phyloP scores from a whole-genome alignment of 495 filamentous ascomycete genomes.

The Pyronema omphalodes region DNA sequence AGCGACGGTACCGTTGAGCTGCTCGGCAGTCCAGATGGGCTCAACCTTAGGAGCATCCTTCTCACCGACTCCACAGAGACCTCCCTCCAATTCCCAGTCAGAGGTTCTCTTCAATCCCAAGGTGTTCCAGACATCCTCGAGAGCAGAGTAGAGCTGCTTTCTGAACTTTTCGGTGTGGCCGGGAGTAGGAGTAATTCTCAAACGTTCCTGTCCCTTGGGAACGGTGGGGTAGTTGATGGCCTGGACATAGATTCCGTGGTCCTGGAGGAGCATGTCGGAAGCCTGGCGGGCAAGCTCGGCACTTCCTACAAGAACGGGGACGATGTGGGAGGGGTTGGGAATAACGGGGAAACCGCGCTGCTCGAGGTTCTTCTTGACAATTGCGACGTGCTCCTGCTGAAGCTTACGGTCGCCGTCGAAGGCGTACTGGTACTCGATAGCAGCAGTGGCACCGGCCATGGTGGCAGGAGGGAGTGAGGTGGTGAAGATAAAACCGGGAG shows the following conservation, averaged over 20 bases:
- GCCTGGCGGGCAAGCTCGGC: conserved; percentile 85
- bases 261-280: conserved; percentile 68
- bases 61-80: conserved; percentile 82
- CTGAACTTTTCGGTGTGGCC: conserved; percentile 70
- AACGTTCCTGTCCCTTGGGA: conserved; percentile 82
- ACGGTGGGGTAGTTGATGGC: conserved; percentile 99
- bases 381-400: conserved; percentile 88
- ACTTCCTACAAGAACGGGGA: conserved; percentile 83
- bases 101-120: conserved; percentile 78
- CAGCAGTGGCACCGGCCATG: conserved; percentile 83
- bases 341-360: conserved; percentile 87
- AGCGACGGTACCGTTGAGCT: conserved; percentile 34
- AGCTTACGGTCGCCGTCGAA: conserved; percentile 68
- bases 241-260: conserved; percentile 90
- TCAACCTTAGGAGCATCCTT: conserved; percentile 36
- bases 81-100: conserved; percentile 79
- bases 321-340: conserved; percentile 89
- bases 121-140: conserved; percentile 72
- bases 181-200: conserved; percentile 88
- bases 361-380: conserved; percentile 63
- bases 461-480: conserved; percentile 88
- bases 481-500: conserved; percentile 97
- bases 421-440: conserved; percentile 78
- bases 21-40: conserved; percentile 71
- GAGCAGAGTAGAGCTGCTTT: conserved; percentile 64